phyloP scores from a whole-genome alignment of 257 asterid species.

The Paulownia fortunei region DNA sequence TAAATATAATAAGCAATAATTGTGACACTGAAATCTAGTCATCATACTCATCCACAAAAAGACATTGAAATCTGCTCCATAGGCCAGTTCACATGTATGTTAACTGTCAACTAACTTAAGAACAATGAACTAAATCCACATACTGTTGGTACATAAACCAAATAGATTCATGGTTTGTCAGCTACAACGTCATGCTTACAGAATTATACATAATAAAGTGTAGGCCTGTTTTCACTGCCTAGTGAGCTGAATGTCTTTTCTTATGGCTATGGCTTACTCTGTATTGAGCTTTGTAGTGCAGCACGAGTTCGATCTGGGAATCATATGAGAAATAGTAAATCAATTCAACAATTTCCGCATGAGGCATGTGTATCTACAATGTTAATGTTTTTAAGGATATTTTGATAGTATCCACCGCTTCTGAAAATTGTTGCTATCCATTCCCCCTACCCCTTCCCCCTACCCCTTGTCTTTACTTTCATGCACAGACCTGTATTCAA shows the following conservation, averaged over 20 bases:
- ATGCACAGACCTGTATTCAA: not conserved
- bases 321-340: not conserved
- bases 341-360: not conserved
- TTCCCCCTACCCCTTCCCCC: too few species aligned
- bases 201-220: not conserved
- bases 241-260: not conserved
- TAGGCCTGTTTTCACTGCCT: not conserved
- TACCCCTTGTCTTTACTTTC: not conserved
- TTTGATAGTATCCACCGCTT: not conserved
- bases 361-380: not conserved
- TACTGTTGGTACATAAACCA: not conserved
- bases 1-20: not conserved
- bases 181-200: not conserved
- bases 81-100: not conserved
- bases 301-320: constrained; percentile 14
- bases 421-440: not conserved
- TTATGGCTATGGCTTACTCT: not conserved
- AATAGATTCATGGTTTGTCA: not conserved
- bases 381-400: not conserved
- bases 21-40: not conserved
- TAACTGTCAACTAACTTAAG: not conserved
- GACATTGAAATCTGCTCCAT: not conserved
- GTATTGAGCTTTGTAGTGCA: not conserved
- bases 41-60: not conserved
- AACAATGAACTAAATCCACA: not conserved